phyloP scores from a whole-genome alignment of 23 red algal genomes.

The Gracilariopsis chorda region DNA sequence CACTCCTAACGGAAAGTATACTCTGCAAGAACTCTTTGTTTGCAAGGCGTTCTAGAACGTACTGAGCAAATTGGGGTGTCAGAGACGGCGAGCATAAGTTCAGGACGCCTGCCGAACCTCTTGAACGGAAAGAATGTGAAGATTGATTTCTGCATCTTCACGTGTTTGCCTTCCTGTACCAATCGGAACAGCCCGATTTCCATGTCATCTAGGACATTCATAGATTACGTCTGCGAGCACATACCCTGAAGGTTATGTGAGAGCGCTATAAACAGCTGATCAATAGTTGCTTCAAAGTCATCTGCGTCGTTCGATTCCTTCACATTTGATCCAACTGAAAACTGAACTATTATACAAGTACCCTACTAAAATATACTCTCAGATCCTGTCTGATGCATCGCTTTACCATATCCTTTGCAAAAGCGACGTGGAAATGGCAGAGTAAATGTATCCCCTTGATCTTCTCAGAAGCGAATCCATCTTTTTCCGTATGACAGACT shows the following conservation, averaged over 20 bases:
- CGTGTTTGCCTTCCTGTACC: not conserved
- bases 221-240: not conserved
- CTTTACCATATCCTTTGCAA: conserved; percentile 14
- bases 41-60: conserved; percentile 74
- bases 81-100: conserved; percentile 41
- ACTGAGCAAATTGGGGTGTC: conserved; percentile 73
- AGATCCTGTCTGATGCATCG: not conserved
- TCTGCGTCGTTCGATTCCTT: not conserved
- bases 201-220: conserved; percentile 5
- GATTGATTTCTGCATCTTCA: not conserved
- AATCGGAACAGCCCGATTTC: not conserved
- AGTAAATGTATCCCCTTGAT: not conserved
- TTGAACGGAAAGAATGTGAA: conserved; percentile 41
- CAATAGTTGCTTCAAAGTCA: not conserved
- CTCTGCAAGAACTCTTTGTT: conserved; percentile 61
- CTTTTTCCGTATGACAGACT: not conserved
- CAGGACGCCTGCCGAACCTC: conserved; percentile 39
- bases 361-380: conserved; percentile 45
- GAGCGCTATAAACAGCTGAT: not conserved
- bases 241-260: not conserved
- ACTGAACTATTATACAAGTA: conserved; percentile 41
- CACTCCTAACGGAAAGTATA: conserved; percentile 23
- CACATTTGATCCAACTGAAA: not conserved
- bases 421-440: not conserved
- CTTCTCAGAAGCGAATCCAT: not conserved